These are phyloP conservation scores for Pholiota adiposa DNA, from an alignment of 1,284 basidiomycete species.

Conservation along the genomic window DNA sequence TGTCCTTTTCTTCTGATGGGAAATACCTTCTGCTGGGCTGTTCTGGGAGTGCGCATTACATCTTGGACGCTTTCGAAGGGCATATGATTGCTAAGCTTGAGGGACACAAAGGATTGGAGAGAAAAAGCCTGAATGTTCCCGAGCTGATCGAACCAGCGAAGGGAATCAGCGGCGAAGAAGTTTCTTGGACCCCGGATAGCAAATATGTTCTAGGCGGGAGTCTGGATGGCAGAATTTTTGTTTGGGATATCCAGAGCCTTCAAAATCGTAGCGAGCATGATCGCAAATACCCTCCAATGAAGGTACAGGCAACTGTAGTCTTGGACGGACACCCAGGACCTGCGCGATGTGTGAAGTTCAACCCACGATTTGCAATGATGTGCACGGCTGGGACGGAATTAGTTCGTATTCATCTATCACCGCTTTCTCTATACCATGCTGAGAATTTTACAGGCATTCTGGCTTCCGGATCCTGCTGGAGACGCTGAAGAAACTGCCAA, in stretches of 20 bases:
- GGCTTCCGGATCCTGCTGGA: constrained; percentile 72
- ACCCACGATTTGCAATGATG: constrained; percentile 89
- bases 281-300: constrained; percentile 51
- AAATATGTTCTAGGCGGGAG: constrained; percentile 86
- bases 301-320: constrained; percentile 57
- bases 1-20: constrained; percentile 90
- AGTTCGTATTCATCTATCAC: constrained; percentile 48
- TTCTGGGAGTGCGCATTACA: constrained; percentile 90
- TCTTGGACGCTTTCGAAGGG: constrained; percentile 89
- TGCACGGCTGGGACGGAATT: constrained; percentile 84
- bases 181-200: constrained; percentile 91
- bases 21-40: constrained; percentile 93
- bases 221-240: constrained; percentile 75
- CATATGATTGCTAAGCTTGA: constrained; percentile 82
- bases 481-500: constrained; percentile 49
- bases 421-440: constrained; percentile 15
- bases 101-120: constrained; percentile 81
- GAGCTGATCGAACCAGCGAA: constrained; percentile 70
- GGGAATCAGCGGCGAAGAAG: constrained; percentile 88
- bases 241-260: constrained; percentile 81
- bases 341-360: constrained; percentile 84
- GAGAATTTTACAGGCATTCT: constrained; percentile 65
- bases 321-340: constrained; percentile 84
- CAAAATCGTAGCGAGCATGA: constrained; percentile 54
- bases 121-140: constrained; percentile 56